Evolutionary conservation across 2,329 filamentous ascomycete species (phyloP).

Genomic region (Cladophialophora yegresii): DNA sequence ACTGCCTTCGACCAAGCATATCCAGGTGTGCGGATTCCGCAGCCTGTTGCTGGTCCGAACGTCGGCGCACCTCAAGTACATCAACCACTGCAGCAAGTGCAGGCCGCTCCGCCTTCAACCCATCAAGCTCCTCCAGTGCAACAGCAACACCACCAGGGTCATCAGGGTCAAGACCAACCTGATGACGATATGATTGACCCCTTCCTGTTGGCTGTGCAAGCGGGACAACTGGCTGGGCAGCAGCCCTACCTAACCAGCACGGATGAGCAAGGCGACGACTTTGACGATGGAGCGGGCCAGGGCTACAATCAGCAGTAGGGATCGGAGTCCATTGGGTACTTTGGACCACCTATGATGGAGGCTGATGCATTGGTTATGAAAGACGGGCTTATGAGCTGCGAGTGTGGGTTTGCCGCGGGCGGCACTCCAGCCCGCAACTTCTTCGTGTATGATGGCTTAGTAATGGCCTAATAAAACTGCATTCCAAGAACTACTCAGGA

Average conservation of each 20-base stretch:
- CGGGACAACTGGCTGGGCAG: too few species aligned
- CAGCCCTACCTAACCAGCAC: too few species aligned
- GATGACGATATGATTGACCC: too few species aligned
- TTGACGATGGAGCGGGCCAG: not conserved
- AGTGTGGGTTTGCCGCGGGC: not conserved
- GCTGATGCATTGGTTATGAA: not conserved
- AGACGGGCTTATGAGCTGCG: not conserved
- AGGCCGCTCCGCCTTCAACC: not conserved
- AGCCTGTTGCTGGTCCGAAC: not conserved
- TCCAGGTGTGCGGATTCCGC: not conserved
- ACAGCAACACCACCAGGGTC: not conserved
- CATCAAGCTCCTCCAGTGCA: not conserved
- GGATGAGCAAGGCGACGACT: too few species aligned
- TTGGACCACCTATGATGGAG: too few species aligned
- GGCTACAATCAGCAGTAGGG: not conserved
- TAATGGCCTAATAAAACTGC: too few species aligned
- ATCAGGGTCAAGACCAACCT: too few species aligned
- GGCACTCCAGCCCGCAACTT: not conserved
- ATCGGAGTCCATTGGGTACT: too few species aligned
- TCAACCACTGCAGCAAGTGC: not conserved
- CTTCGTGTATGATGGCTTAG: too few species aligned
- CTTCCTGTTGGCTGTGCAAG: too few species aligned
- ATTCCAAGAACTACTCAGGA: conserved; percentile 14
- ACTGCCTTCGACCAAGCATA: not conserved
- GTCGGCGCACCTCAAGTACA: not conserved